Conservation (phyloP, 805 yeast genomes). For the Cyberlindnera sargentensis region DNA sequence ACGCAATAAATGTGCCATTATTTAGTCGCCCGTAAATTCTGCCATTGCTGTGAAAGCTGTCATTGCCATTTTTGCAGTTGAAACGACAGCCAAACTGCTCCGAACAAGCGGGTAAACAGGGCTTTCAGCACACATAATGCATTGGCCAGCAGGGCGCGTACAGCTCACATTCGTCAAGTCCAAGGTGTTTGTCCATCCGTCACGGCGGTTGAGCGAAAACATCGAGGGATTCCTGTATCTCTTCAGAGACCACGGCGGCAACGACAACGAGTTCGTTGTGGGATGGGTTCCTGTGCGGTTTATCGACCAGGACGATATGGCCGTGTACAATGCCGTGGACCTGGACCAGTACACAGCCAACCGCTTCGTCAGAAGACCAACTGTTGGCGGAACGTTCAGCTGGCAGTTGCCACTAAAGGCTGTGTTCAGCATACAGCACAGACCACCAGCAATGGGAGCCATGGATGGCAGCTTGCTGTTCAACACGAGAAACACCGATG, state of each 20-base stretch:
- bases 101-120: background rate
- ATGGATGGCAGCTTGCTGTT: slow-evolving; percentile 88
- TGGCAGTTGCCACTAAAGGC: slow-evolving; percentile 55
- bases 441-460: slow-evolving; percentile 80
- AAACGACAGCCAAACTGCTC: background rate
- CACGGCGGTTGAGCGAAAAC: slow-evolving; percentile 66
- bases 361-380: slow-evolving; percentile 46
- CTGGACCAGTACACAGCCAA: slow-evolving; percentile 19
- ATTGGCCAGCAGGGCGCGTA: slow-evolving; percentile 18
- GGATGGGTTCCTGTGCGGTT: slow-evolving; percentile 59
- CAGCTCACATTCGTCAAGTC: slow-evolving; percentile 42
- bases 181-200: slow-evolving; percentile 80
- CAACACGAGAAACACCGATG: slow-evolving; percentile 53
- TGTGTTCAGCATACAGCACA: slow-evolving; percentile 71
- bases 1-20: too few species aligned
- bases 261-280: slow-evolving; percentile 50
- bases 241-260: slow-evolving; percentile 40
- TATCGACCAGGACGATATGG: slow-evolving; percentile 33
- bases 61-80: too few species aligned
- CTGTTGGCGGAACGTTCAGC: slow-evolving; percentile 47
- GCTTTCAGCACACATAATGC: background rate
- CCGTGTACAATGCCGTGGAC: slow-evolving; percentile 44
- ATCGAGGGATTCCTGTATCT: slow-evolving; percentile 71
- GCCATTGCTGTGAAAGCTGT: too few species aligned
- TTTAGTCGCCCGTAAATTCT: too few species aligned